Percentiles rank a stretch among this genome's conserved stretches.
Evolutionary conservation across 78 protist genomes (phyloP).

Genomic region (Dictyostelium discoideum): dicty_2.7 NC_007088.5:2903501-2904000

Average conservation of each 20-base stretch:
- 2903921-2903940: slow-evolving; percentile 12
- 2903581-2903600: slow-evolving; percentile 70
- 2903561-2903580: slow-evolving; percentile 33
- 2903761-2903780: not conserved
- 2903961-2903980: not conserved
- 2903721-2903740: not conserved
- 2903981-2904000: not conserved
- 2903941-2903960: slow-evolving; percentile 10
- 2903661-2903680: slow-evolving; percentile 30
- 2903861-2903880: slow-evolving; percentile 49
- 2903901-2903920: not conserved
- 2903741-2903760: not conserved
- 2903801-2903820: slow-evolving; percentile 32
- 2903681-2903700: slow-evolving; percentile 42
- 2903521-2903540: slow-evolving; percentile 78
- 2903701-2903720: not conserved
- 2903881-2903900: slow-evolving; percentile 75
- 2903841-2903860: not conserved
- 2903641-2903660: slow-evolving; percentile 22
- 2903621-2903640: slow-evolving; percentile 23
- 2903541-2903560: slow-evolving; percentile 16
- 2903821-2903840: not conserved
- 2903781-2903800: slow-evolving; percentile 40
- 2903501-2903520: slow-evolving; percentile 30
- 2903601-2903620: slow-evolving; percentile 60